Evolutionary conservation across 2,329 filamentous ascomycete genomes (phyloP).

Genomic region (Trichoderma arundinaceum): DNA sequence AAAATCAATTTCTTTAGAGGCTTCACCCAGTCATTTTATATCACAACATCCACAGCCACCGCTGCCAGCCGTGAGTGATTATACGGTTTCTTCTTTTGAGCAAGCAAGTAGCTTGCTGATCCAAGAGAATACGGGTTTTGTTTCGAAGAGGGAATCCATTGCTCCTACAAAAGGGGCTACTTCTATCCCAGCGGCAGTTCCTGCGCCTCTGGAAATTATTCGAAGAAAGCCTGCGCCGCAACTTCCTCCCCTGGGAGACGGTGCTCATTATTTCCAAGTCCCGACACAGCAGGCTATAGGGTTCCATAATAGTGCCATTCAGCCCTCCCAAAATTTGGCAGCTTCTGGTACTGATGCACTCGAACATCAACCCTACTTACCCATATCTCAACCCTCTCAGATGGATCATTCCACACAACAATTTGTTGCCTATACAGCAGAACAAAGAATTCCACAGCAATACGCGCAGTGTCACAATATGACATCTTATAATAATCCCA

Average conservation of each 20-base stretch:
- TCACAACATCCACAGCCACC: neutral
- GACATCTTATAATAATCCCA: neutral
- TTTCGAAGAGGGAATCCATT: slow-evolving; percentile 6
- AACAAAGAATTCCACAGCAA: neutral
- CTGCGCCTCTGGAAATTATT: slow-evolving; percentile 8
- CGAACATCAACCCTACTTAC: neutral
- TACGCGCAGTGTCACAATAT: slow-evolving; percentile 8
- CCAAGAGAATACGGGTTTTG: neutral
- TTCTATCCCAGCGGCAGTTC: neutral
- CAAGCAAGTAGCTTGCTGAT: neutral
- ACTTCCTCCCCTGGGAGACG: neutral
- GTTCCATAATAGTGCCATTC: neutral
- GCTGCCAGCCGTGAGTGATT: neutral
- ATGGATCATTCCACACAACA: neutral
- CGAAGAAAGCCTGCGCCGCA: slow-evolving; percentile 10
- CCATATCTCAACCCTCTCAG: neutral
- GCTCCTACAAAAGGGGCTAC: neutral
- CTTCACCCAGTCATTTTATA: neutral
- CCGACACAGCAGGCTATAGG: neutral
- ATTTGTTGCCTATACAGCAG: neutral
- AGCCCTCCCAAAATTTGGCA: neutral
- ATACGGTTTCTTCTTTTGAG: neutral
- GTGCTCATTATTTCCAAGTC: neutral
- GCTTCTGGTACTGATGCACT: too few relatives aligned
- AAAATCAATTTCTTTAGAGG: neutral